Evolutionary conservation across 306 rosid genomes (phyloP), one percentile per base, ranked within the genome.

Genomic region (Sphenostylis stenocarpa): DNA sequence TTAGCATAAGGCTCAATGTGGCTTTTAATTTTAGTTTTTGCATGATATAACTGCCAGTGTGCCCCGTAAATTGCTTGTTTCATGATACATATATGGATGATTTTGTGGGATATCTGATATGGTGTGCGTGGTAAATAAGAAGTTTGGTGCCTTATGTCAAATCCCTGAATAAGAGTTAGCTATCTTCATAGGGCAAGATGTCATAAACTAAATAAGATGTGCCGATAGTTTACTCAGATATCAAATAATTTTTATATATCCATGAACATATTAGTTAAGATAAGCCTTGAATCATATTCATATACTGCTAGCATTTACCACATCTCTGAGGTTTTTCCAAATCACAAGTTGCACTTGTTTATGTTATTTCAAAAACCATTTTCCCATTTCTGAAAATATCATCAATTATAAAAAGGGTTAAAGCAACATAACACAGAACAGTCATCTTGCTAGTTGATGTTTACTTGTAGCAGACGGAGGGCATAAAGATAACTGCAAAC

Each of bases 401-500:
- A 3, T n/a, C 65, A 20, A 6, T 73, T 43, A 65, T 31, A 65
- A 52, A 41, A 52, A n/a, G n/a, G 20, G 64, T 38, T 75, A 19
- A 23, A 67, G 39, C 72, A 49, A 51, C 33, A 20, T 33, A 6
- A 9, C 33, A 19, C 47, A 14, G n/a, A 43, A 44, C 20, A 11
- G 44, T 74, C 21, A 34, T 67, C 33, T 33, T 33, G 36, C 34
- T 76, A 63, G 61, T 83, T 21, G 52, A 55, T 36, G 52, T 53
- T 78, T 8, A 66, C 75, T 61, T 62, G 26, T 34, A n/a, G 47
- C 45, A 90, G 90, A 86, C 82, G 70, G 89, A 90, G 60, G 85
- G 85, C 26, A 77, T 52, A 43, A 47, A 83, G 29, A 70, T 90
- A 60, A 88, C 87, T 23, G 90, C 90, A 2, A 86, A 88, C 72